These are phyloP conservation scores for Ramaria sp. DNA, from an alignment of 768 basidiomycete species.

Conservation along the genomic window DNA sequence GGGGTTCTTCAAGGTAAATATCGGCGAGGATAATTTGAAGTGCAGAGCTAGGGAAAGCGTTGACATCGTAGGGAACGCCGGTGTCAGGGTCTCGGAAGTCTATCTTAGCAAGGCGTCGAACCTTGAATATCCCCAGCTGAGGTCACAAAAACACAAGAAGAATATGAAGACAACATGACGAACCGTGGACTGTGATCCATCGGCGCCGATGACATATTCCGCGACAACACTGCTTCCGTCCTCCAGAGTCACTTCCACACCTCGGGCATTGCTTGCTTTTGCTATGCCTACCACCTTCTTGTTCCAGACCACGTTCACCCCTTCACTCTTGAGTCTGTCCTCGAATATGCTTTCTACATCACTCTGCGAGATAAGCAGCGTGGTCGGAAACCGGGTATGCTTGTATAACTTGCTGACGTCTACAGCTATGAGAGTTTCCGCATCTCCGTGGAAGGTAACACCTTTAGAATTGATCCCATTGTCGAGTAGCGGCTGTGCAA, in stretches of 20 bases:
- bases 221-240: slow-evolving; percentile 32
- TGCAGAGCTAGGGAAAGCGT: slow-evolving; percentile 16
- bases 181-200: slow-evolving; percentile 38
- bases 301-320: slow-evolving; percentile 27
- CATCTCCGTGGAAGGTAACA: slow-evolving; percentile 21
- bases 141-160: background rate
- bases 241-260: slow-evolving; percentile 24
- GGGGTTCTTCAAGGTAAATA: slow-evolving; percentile 6
- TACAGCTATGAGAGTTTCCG: slow-evolving; percentile 17
- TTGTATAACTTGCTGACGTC: slow-evolving; percentile 25
- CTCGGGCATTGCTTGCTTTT: slow-evolving; percentile 24
- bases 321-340: slow-evolving; percentile 22
- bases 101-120: background rate
- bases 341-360: slow-evolving; percentile 34
- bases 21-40: slow-evolving; percentile 38
- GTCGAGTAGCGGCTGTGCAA: slow-evolving; percentile 27
- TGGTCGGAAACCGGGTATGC: slow-evolving; percentile 35
- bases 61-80: slow-evolving; percentile 27
- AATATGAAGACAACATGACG: slow-evolving; percentile 20
- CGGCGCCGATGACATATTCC: slow-evolving; percentile 40
- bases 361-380: slow-evolving; percentile 32
- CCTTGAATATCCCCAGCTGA: background rate
- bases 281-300: slow-evolving; percentile 30
- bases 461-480: slow-evolving; percentile 24
- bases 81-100: slow-evolving; percentile 28